These are phyloP conservation scores for Elsinoe necatrix DNA, from an alignment of 2,329 filamentous ascomycete species.

Conservation along the genomic window DNA sequence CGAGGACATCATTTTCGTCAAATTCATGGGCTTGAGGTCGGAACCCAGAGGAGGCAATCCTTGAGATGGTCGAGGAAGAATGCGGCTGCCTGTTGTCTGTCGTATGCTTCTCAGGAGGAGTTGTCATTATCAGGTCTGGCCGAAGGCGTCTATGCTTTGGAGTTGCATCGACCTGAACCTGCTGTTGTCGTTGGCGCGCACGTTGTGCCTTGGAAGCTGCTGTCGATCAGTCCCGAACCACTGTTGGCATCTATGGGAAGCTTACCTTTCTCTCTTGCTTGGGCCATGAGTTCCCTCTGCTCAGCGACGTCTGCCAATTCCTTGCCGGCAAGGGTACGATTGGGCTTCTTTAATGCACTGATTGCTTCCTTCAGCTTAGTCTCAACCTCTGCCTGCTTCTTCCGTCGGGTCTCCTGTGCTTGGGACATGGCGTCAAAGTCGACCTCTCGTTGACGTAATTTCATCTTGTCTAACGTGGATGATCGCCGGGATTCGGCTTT, in stretches of 20 bases:
- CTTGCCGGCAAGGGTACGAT: conserved; percentile 60
- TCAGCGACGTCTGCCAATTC: conserved; percentile 60
- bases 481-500: conserved; percentile 32
- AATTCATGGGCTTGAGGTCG: conserved; percentile 24
- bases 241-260: conserved; percentile 20
- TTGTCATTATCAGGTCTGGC: conserved; percentile 27
- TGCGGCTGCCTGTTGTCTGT: conserved; percentile 24
- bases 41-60: conserved; percentile 35
- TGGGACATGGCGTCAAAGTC: conserved; percentile 47
- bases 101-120: conserved; percentile 22
- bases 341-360: conserved; percentile 63
- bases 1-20: conserved; percentile 26
- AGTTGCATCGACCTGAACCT: conserved; percentile 36
- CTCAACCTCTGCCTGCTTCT: conserved; percentile 58
- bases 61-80: conserved; percentile 25
- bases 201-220: conserved; percentile 26
- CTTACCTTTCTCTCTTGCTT: conserved; percentile 24
- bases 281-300: conserved; percentile 38
- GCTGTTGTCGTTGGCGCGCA: conserved; percentile 6
- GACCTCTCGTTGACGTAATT: conserved; percentile 40
- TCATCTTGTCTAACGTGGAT: conserved; percentile 25
- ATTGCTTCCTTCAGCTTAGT: conserved; percentile 68
- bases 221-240: conserved; percentile 25
- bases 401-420: conserved; percentile 49
- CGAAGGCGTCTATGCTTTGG: conserved; percentile 30